Base-by-base conservation (phyloP, 192 early-diverging fungal genomes). In the Coemansia asiatica region DNA sequence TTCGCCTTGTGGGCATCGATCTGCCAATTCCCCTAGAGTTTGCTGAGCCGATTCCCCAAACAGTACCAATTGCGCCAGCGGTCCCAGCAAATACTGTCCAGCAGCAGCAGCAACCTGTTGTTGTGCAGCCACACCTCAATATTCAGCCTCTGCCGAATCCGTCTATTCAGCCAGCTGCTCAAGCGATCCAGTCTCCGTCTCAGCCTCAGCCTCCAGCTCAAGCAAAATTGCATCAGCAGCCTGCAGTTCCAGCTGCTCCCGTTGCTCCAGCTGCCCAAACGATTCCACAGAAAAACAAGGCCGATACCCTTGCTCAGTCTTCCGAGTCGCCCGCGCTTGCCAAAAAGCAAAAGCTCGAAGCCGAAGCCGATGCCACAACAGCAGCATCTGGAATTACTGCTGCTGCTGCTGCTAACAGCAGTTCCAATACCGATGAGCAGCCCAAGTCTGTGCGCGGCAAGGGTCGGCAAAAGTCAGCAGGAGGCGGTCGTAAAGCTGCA, bases 271-370 rank as follows among this genome's bases (percentile, higher is more conserved):
- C 26, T 8, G 31, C 67, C 19, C 63, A 63, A 18, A 1, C 61
- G 29, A 55, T 72, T 25, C 72, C 72, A 23, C 72, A 72, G 56
- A 81, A 81, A 47, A 69, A 75, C 46, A 75, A 81, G 51, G 62
- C 63, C 16, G 66, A 71, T 19, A 12, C 40, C 0, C 28, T 3
- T 4, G 28, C 16, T 26, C 58, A 29, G 29, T n/a, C 26, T 22
- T 56, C 18, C 19, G 64, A 50, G 13, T 6, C 44, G 47, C 18
- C 64, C 1, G 18, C 25, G 6, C 36, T 6, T 0, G 21, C 40
- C 13, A 81, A 81, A 46, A 72, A 67, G 38, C 55, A 53, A 36
- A 81, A 69, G 56, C 35, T 56, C 1, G 79, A 75, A 1, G 6
- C 33, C 1, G 66, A 72, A 8, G 18, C 38, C 18, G n/a, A n/a